A percentile compares a stretch with the other conserved stretches of the same genome.
These are phyloP conservation scores for Saccharomyces hybrid DNA, from an alignment of 1,139 yeast genomes.

Conservation along the genomic window DNA sequence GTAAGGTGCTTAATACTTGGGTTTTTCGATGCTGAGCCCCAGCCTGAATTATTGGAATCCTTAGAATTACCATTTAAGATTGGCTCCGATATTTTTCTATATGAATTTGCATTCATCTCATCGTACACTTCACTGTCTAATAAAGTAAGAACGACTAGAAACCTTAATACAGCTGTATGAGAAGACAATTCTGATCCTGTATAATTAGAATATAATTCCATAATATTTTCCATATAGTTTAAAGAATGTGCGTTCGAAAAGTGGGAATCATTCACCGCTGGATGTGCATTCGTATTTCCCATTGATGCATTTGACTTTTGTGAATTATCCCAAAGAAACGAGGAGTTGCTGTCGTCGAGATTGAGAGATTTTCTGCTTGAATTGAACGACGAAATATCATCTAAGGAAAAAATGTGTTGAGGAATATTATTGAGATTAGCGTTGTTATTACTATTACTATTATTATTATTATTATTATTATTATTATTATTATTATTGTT, in stretches of 20 bases:
- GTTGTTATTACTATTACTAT: background rate
- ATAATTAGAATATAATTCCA: constrained; percentile 18
- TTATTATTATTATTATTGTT: too few species aligned
- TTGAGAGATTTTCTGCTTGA: constrained; percentile 3
- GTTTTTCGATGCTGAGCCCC: constrained; percentile 1
- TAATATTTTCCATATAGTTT: constrained; percentile 16
- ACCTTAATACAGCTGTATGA: constrained; percentile 21
- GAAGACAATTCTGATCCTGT: constrained; percentile 24
- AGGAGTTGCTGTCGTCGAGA: background rate
- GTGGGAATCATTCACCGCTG: background rate
- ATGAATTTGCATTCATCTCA: constrained; percentile 21
- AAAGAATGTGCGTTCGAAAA: constrained; percentile 1
- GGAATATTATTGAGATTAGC: background rate
- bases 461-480: background rate
- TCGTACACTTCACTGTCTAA: constrained; percentile 22
- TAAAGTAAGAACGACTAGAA: constrained; percentile 20
- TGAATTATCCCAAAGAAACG: background rate
- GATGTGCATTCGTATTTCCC: background rate
- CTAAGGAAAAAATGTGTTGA: constrained; percentile 3
- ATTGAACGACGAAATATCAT: constrained; percentile 4
- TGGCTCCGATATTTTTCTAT: constrained; percentile 20
- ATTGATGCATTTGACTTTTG: background rate
- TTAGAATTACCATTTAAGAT: background rate
- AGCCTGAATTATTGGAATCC: background rate
- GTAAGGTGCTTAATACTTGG: constrained; percentile 18